Conservation (phyloP, 371 early-diverging fungal genomes). For the Syncephalis plumigaleata region DNA sequence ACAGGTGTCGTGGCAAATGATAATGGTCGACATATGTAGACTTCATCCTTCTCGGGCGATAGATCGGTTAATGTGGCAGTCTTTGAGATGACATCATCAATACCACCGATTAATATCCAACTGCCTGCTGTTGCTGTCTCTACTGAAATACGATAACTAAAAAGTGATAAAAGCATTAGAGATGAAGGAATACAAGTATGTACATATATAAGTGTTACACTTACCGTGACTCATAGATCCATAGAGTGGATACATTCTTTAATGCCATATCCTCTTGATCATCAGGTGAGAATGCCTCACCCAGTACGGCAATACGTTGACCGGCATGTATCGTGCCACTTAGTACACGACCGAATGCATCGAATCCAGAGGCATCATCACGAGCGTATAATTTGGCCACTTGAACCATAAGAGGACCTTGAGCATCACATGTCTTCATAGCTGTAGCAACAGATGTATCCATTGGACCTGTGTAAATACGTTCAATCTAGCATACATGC, state of each 20-base stretch:
- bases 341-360: slow-evolving; percentile 83
- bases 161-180: slow-evolving; percentile 3
- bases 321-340: slow-evolving; percentile 72
- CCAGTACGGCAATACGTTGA: slow-evolving; percentile 72
- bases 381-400: slow-evolving; percentile 79
- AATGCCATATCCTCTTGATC: slow-evolving; percentile 92
- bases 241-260: slow-evolving; percentile 53
- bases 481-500: slow-evolving; percentile 32
- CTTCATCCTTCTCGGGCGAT: slow-evolving; percentile 32
- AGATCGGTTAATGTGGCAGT: slow-evolving; percentile 75
- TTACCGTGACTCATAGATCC: slow-evolving; percentile 67
- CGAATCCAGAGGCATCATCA: slow-evolving; percentile 64
- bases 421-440: slow-evolving; percentile 70
- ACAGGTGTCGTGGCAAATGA: slow-evolving; percentile 70
- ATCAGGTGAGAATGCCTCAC: slow-evolving; percentile 76
- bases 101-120: slow-evolving; percentile 85
- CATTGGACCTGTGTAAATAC: slow-evolving; percentile 60
- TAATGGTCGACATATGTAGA: slow-evolving; percentile 74
- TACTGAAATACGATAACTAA: slow-evolving; percentile 63
- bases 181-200: background rate
- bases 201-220: background rate
- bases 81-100: slow-evolving; percentile 82
- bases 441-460: slow-evolving; percentile 37
- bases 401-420: slow-evolving; percentile 85
- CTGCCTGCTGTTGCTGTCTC: slow-evolving; percentile 63